phyloP scores from a whole-genome alignment of 192 early-diverging fungal genomes.

The Umbelopsis isabellina region DNA sequence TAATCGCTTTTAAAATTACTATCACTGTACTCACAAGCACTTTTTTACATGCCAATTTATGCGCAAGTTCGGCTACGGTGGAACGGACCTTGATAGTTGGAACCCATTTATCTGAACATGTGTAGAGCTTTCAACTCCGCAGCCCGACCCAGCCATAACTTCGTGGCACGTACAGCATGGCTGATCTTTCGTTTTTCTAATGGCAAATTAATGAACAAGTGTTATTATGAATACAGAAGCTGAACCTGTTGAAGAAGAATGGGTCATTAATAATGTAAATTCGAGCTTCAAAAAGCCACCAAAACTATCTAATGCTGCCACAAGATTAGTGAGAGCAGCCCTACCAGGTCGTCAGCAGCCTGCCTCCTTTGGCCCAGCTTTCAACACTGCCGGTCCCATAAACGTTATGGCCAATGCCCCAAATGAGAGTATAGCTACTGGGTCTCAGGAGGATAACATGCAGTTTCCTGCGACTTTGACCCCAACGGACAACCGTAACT shows the following conservation, averaged over 20 bases:
- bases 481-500: too few relatives aligned
- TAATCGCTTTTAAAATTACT: too few relatives aligned
- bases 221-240: slow-evolving; percentile 20
- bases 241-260: slow-evolving; percentile 9
- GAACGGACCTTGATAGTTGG: too few relatives aligned
- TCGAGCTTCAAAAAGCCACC: slow-evolving; percentile 1
- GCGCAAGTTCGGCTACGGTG: too few relatives aligned
- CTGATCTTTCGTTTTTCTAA: neutral
- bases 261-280: slow-evolving; percentile 10
- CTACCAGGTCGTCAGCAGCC: neutral
- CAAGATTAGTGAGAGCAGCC: neutral
- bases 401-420: neutral
- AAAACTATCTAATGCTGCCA: neutral
- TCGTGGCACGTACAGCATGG: neutral
- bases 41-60: too few relatives aligned
- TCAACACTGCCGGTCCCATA: neutral
- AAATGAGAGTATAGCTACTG: too few relatives aligned
- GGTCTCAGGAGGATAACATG: too few relatives aligned
- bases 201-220: neutral
- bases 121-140: too few relatives aligned
- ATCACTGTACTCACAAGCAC: too few relatives aligned
- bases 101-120: too few relatives aligned
- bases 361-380: neutral
- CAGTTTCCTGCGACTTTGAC: too few relatives aligned
- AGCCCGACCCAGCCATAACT: too few relatives aligned